Percentiles rank a stretch among this genome's conserved stretches.
Conservation (phyloP, 2,329 filamentous ascomycete species). For the Davidsoniella australis region DNA sequence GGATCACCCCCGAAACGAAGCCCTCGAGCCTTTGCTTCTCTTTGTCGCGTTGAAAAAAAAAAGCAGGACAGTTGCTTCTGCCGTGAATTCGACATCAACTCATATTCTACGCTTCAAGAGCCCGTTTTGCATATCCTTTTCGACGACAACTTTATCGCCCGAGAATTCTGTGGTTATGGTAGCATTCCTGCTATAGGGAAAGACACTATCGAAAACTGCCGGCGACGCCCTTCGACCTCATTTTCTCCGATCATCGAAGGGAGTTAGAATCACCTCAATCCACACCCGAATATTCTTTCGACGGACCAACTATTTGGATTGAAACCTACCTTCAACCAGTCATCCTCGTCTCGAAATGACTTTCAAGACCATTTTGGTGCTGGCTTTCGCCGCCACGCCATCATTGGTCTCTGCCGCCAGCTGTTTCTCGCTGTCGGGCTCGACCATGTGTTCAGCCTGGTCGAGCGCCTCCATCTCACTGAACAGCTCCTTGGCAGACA, state of each 20-base stretch:
- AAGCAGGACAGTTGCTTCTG: too few species aligned
- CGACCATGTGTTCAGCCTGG: slow-evolving; percentile 10
- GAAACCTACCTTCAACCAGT: neutral
- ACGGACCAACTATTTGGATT: neutral
- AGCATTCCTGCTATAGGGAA: slow-evolving; percentile 5
- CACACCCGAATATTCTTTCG: neutral
- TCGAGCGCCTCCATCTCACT: slow-evolving; percentile 10
- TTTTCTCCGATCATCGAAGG: neutral
- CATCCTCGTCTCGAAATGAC: slow-evolving; percentile 1
- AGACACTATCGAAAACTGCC: slow-evolving; percentile 4
- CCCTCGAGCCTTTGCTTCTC: too few species aligned
- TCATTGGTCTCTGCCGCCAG: slow-evolving; percentile 8
- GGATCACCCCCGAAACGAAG: too few species aligned
- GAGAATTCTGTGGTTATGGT: too few species aligned
- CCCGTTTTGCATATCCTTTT: too few species aligned
- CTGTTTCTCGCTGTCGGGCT: slow-evolving; percentile 10
- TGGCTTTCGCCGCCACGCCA: slow-evolving; percentile 6
- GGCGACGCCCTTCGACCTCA: slow-evolving; percentile 2
- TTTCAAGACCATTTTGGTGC: slow-evolving; percentile 6
- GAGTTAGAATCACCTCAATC: neutral
- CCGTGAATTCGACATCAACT: too few species aligned
- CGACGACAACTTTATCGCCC: too few species aligned
- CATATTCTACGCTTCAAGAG: too few species aligned
- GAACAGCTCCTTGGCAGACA: slow-evolving; percentile 5
- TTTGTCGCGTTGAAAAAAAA: too few species aligned